Percentiles rank a stretch among this genome's conserved stretches.
Conservation (phyloP, 2,329 filamentous ascomycete genomes). For the Eurotiales sp. region DNA sequence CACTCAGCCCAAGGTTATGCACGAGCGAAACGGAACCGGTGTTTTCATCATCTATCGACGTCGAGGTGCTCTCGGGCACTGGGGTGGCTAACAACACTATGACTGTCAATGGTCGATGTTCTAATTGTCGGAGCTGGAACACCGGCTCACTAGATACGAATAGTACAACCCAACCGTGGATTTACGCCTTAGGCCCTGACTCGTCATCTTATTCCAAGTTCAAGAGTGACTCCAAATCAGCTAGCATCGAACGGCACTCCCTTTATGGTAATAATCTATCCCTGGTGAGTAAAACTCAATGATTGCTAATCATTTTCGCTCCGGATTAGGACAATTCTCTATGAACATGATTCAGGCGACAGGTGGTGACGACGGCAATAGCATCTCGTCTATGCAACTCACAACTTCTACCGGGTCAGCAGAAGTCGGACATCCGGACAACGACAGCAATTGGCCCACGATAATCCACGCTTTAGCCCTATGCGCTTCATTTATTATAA, state of each 20-base stretch:
- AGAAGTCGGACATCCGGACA: conserved; percentile 5
- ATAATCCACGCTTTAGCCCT: conserved; percentile 18
- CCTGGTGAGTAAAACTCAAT: not conserved
- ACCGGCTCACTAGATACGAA: conserved; percentile 17
- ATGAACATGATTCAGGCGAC: conserved; percentile 21
- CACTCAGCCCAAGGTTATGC: conserved; percentile 20
- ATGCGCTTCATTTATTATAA: conserved; percentile 19
- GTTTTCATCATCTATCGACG: conserved; percentile 17
- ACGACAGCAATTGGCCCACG: conserved; percentile 20
- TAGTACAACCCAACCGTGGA: conserved; percentile 19
- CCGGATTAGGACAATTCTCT: conserved; percentile 14
- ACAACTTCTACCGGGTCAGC: conserved; percentile 15
- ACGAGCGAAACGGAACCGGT: conserved; percentile 19
- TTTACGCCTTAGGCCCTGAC: conserved; percentile 19
- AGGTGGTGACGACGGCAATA: conserved; percentile 16
- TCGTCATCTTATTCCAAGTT: conserved; percentile 10
- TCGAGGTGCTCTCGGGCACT: conserved; percentile 17
- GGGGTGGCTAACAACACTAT: conserved; percentile 16
- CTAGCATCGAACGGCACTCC: conserved; percentile 20
- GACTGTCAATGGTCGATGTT: conserved; percentile 19
- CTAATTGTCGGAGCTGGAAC: conserved; percentile 18
- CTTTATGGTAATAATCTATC: conserved; percentile 16
- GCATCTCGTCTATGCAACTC: conserved; percentile 8
- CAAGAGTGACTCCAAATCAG: conserved; percentile 18
- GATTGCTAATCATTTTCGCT: not conserved